A percentile compares a stretch with the other conserved stretches of the same genome.
Evolutionary conservation across 2,329 filamentous ascomycete genomes (phyloP).

Genomic region (Scopulariopsis brevicaulis): DNA sequence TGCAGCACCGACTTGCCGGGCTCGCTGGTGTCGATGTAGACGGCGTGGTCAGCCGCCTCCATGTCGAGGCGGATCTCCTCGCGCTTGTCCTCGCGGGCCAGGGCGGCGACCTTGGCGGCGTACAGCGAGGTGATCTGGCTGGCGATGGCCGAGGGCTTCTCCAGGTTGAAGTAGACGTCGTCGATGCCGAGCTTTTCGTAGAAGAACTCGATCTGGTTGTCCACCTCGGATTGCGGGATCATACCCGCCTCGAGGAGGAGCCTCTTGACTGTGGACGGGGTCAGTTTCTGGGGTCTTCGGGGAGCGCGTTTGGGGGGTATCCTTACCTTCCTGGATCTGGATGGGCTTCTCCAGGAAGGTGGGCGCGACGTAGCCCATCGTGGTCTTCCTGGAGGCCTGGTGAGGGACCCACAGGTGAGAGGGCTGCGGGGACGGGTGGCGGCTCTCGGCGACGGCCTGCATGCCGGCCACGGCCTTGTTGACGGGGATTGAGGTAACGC

Average conservation of each 20-base stretch:
- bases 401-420: slow-evolving; percentile 70
- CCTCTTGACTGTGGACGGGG: slow-evolving; percentile 58
- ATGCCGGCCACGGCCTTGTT: slow-evolving; percentile 27
- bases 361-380: slow-evolving; percentile 87
- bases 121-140: slow-evolving; percentile 95
- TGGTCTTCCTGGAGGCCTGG: slow-evolving; percentile 72
- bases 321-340: slow-evolving; percentile 72
- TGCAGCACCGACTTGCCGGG: slow-evolving; percentile 66
- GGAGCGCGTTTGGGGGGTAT: slow-evolving; percentile 1
- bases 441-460: slow-evolving; percentile 28
- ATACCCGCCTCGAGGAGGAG: slow-evolving; percentile 69
- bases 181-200: slow-evolving; percentile 97
- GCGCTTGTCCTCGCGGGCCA: slow-evolving; percentile 83
- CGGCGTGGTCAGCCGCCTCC: slow-evolving; percentile 87
- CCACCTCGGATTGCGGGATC: slow-evolving; percentile 73
- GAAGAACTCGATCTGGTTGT: slow-evolving; percentile 88
- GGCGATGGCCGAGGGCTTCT: slow-evolving; percentile 75
- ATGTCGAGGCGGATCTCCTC: slow-evolving; percentile 93
- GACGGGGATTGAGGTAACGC: not conserved
- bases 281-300: not conserved
- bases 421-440: slow-evolving; percentile 76
- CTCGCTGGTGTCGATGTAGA: slow-evolving; percentile 96
- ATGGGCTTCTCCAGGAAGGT: slow-evolving; percentile 86
- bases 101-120: slow-evolving; percentile 90
- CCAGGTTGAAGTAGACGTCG: slow-evolving; percentile 94